These are phyloP conservation scores for Melaleuca quinquenervia DNA, from an alignment of 345 rosid species.

Conservation along the genomic window DNA sequence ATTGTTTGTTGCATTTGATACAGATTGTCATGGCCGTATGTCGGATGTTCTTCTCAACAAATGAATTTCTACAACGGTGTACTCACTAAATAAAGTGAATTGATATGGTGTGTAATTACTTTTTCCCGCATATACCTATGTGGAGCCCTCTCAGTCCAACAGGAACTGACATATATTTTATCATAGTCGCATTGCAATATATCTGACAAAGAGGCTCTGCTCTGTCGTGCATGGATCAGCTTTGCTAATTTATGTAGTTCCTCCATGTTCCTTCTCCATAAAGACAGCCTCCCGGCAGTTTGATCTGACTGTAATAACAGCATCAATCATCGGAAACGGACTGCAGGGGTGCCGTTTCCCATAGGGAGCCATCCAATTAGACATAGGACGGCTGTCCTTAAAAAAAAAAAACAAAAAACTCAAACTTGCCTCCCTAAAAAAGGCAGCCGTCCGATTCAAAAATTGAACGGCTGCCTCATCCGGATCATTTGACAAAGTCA, in stretches of 20 bases:
- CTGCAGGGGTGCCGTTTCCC: no score
- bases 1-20: background rate
- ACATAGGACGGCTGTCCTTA: no score
- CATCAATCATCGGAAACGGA: no score
- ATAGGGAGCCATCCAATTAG: no score
- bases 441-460: no score
- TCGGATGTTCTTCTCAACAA: background rate
- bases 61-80: background rate
- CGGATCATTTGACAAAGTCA: no score
- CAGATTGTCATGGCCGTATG: background rate
- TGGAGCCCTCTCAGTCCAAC: background rate
- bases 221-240: background rate
- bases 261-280: background rate
- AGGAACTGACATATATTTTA: background rate
- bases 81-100: background rate
- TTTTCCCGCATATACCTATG: background rate
- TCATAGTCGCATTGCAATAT: background rate
- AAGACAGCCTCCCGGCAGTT: background rate
- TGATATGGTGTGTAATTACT: background rate
- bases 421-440: no score
- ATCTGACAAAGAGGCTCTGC: background rate
- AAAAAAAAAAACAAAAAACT: no score
- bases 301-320: background rate
- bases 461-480: no score
- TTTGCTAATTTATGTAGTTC: background rate